phyloP scores from a whole-genome alignment of 495 filamentous ascomycete species.

The Penicillium chermesinum region DNA sequence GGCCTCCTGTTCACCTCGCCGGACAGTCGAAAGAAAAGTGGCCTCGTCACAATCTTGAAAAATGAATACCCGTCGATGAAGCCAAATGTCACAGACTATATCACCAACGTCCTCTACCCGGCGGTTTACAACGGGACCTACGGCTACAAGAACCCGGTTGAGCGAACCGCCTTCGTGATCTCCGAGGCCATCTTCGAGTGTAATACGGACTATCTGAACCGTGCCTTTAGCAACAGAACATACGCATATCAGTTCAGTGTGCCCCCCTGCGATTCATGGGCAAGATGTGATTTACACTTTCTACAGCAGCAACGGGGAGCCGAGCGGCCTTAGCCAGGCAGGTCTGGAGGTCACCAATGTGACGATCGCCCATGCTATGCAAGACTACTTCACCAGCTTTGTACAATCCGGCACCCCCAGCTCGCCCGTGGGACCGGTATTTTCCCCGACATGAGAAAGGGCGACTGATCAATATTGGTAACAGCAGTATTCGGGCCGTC shows the following conservation, averaged over 20 bases:
- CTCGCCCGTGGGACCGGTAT: conserved; percentile 33
- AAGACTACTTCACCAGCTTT: conserved; percentile 58
- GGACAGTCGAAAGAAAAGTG: conserved; percentile 39
- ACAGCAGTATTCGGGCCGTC: conserved; percentile 32
- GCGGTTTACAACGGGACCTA: conserved; percentile 53
- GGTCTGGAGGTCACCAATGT: conserved; percentile 29
- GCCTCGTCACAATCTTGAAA: conserved; percentile 41
- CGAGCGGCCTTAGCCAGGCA: background rate
- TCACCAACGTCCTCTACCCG: conserved; percentile 51
- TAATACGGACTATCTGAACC: conserved; percentile 52
- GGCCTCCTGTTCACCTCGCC: conserved; percentile 56
- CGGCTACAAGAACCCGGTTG: conserved; percentile 32
- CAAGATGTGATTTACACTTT: conserved; percentile 57
- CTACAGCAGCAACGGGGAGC: conserved; percentile 41
- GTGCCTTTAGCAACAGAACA: conserved; percentile 47
- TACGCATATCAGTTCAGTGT: conserved; percentile 59
- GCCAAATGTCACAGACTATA: conserved; percentile 42
- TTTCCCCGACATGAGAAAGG: conserved; percentile 37
- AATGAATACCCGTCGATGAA: conserved; percentile 25
- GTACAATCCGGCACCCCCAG: conserved; percentile 42
- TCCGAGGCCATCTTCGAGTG: conserved; percentile 53
- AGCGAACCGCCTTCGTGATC: conserved; percentile 29
- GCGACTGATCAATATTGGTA: conserved; percentile 39
- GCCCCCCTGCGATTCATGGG: conserved; percentile 50
- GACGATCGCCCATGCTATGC: conserved; percentile 48